Evolutionary conservation across 495 filamentous ascomycete species (phyloP).

Genomic region (Xylaria bambusicola): DNA sequence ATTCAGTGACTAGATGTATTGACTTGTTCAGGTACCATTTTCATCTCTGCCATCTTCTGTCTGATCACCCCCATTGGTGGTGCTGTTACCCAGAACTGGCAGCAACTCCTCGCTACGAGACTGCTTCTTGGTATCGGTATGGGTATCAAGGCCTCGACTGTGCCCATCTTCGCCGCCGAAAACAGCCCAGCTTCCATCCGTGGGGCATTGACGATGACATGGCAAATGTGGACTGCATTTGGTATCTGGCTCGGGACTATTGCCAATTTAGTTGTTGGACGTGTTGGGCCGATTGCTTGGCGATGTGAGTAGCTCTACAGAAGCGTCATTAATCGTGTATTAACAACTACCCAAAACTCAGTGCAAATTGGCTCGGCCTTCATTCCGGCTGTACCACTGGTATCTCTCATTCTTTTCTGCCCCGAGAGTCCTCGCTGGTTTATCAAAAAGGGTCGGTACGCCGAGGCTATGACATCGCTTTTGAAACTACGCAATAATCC

Average conservation of each 20-base stretch:
- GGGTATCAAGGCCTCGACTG: conserved; percentile 62
- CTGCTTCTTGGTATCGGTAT: conserved; percentile 67
- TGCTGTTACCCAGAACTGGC: conserved; percentile 59
- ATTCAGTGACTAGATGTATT: conserved; percentile 4
- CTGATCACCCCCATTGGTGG: conserved; percentile 59
- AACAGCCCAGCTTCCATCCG: conserved; percentile 61
- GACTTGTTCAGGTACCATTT: conserved; percentile 49
- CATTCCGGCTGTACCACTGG: conserved; percentile 68
- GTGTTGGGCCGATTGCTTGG: conserved; percentile 60
- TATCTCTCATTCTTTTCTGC: conserved; percentile 64
- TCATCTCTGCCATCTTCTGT: conserved; percentile 62
- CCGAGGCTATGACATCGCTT: conserved; percentile 61
- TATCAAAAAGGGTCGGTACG: conserved; percentile 59
- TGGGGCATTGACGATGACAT: conserved; percentile 65
- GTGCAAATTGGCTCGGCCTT: conserved; percentile 67
- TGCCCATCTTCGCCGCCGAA: conserved; percentile 67
- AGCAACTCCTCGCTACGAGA: conserved; percentile 58
- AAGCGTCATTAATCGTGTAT: neutral
- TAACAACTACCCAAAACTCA: conserved; percentile 6
- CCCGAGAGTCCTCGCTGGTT: conserved; percentile 72
- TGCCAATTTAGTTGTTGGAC: conserved; percentile 61
- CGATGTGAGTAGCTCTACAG: conserved; percentile 35
- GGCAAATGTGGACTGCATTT: conserved; percentile 62
- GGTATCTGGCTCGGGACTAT: conserved; percentile 61
- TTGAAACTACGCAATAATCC: conserved; percentile 60